Percentiles rank a stretch among this genome's conserved stretches.
phyloP scores from a whole-genome alignment of 495 filamentous ascomycete genomes.

The Talaromyces ruber region DNA sequence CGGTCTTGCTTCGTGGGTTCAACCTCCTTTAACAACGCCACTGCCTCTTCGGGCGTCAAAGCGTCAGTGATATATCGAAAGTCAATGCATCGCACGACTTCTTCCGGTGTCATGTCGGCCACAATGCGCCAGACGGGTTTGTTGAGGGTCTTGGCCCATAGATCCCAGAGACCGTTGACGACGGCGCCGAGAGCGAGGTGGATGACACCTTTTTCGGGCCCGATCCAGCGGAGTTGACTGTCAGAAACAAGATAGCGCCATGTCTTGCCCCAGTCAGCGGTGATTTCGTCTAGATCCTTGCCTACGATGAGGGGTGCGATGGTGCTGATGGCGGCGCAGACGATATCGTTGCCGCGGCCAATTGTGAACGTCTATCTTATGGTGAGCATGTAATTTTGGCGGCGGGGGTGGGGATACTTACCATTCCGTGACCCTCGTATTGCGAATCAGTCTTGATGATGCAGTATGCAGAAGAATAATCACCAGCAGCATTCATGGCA shows the following conservation, averaged over 20 bases:
- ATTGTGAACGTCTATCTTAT: slow-evolving; percentile 85
- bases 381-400: background rate
- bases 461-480: slow-evolving; percentile 90
- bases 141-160: slow-evolving; percentile 78
- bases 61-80: slow-evolving; percentile 92
- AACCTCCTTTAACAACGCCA: slow-evolving; percentile 55
- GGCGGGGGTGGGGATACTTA: slow-evolving; percentile 15
- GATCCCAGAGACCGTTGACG: slow-evolving; percentile 90
- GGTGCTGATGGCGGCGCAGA: slow-evolving; percentile 74
- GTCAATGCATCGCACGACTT: slow-evolving; percentile 81
- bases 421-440: slow-evolving; percentile 80
- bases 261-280: slow-evolving; percentile 75
- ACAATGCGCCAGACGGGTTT: slow-evolving; percentile 92
- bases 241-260: slow-evolving; percentile 89
- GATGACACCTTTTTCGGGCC: slow-evolving; percentile 91
- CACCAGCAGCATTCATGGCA: slow-evolving; percentile 93
- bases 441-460: slow-evolving; percentile 74
- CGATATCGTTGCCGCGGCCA: slow-evolving; percentile 89
- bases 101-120: slow-evolving; percentile 79
- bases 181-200: slow-evolving; percentile 86
- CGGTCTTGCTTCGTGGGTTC: slow-evolving; percentile 57
- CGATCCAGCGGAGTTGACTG: slow-evolving; percentile 89
- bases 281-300: slow-evolving; percentile 66
- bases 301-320: slow-evolving; percentile 64
- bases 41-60: slow-evolving; percentile 77